Evolutionary conservation across 2,329 filamentous ascomycete genomes (phyloP).

Genomic region (Monosporascus sp.): DNA sequence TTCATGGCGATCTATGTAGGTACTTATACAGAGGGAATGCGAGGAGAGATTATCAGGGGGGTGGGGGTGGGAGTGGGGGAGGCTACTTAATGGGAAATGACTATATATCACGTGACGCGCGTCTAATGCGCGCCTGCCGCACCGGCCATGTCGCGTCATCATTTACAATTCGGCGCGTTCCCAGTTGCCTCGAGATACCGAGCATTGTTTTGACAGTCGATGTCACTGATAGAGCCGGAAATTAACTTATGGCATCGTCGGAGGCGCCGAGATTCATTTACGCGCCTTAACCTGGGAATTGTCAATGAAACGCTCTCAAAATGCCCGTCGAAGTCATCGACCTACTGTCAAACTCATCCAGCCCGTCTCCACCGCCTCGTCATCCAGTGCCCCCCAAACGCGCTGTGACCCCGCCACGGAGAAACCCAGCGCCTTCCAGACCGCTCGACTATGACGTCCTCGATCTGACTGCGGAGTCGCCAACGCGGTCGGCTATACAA

Average conservation of each 20-base stretch:
- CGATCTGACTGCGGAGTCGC: conserved; percentile 2
- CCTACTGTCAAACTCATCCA: conserved; percentile 27
- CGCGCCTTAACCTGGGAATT: not conserved
- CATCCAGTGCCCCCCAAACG: not conserved
- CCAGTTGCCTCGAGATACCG: not conserved
- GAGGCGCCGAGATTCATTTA: not conserved
- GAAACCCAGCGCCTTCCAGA: conserved; percentile 4
- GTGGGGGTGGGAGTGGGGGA: too few relatives aligned
- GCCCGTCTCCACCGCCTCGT: conserved; percentile 3
- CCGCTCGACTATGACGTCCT: conserved; percentile 7
- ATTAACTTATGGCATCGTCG: not conserved
- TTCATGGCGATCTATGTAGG: too few relatives aligned
- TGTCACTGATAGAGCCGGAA: not conserved
- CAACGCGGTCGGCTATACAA: not conserved
- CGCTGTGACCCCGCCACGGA: conserved; percentile 1
- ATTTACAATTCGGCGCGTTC: not conserved
- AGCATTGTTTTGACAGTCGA: not conserved
- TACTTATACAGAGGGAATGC: too few relatives aligned
- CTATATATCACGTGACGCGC: not conserved
- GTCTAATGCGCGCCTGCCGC: not conserved
- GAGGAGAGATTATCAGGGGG: too few relatives aligned
- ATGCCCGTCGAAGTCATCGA: conserved; percentile 32
- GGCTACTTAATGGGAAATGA: not conserved
- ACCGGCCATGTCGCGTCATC: not conserved
- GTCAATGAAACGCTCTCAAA: conserved; percentile 1